A percentile compares a stretch with the other conserved stretches of the same genome.
Evolutionary conservation across 148 eudicot species (phyloP).

Genomic region (Persicaria maculosa): DNA sequence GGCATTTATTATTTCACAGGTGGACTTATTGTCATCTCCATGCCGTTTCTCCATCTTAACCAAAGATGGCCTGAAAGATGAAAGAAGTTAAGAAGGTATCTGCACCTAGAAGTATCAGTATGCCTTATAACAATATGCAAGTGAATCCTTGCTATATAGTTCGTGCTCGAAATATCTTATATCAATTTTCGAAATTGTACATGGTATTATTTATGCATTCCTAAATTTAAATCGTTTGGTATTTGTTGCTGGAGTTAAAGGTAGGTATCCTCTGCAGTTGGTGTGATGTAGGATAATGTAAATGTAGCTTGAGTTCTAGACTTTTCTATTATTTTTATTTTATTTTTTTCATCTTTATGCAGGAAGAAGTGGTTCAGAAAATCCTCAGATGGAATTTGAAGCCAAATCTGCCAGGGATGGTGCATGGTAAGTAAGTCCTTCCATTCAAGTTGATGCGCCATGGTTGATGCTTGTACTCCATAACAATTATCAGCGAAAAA

Average conservation of each 20-base stretch:
- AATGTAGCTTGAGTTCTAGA: not conserved
- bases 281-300: not conserved
- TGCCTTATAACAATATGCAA: not conserved
- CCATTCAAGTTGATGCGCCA: not conserved
- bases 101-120: not conserved
- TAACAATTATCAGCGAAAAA: not conserved
- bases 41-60: not conserved
- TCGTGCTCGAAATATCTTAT: not conserved
- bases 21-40: not conserved
- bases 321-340: not conserved
- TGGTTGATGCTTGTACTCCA: not conserved
- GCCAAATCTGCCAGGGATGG: constrained; percentile 99
- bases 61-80: not conserved
- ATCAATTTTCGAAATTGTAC: not conserved
- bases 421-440: constrained; percentile 56
- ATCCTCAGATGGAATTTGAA: constrained; percentile 87
- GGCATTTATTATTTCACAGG: not conserved
- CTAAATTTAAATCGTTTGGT: not conserved
- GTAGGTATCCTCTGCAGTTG: not conserved
- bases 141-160: not conserved
- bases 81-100: not conserved
- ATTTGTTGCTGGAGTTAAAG: not conserved
- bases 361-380: constrained; percentile 48
- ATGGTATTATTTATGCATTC: not conserved
- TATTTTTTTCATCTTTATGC: constrained; percentile 23